These are phyloP conservation scores for Aspergillus sp. DNA, from an alignment of 2,329 filamentous ascomycete genomes.

Conservation along the genomic window DNA sequence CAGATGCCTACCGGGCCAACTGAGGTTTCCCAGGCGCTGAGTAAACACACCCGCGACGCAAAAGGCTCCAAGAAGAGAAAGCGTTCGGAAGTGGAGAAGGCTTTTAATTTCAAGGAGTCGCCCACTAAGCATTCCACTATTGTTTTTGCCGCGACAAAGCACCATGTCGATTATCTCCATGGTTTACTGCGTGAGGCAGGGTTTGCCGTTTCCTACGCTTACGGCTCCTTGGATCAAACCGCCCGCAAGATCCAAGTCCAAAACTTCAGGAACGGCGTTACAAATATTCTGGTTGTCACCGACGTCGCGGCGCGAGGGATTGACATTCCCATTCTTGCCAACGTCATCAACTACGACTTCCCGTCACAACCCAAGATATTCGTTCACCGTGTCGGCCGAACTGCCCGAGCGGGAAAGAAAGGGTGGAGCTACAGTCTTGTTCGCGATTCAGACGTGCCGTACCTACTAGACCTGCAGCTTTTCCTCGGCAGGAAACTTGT, in stretches of 20 bases:
- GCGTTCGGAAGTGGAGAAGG: conserved; percentile 39
- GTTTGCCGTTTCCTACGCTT: conserved; percentile 86
- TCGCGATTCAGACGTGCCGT: conserved; percentile 77
- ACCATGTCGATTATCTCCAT: conserved; percentile 90
- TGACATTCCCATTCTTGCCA: conserved; percentile 89
- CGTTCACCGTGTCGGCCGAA: conserved; percentile 90
- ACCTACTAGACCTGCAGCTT: conserved; percentile 84
- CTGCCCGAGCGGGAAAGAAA: conserved; percentile 80
- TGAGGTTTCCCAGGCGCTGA: conserved; percentile 38
- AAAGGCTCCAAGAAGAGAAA: conserved; percentile 39
- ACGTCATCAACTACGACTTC: conserved; percentile 98
- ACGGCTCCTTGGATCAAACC: conserved; percentile 88
- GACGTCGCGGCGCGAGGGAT: conserved; percentile 96
- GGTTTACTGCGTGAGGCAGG: conserved; percentile 69
- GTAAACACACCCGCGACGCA: conserved; percentile 39
- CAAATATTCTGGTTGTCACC: conserved; percentile 88
- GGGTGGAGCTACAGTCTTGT: conserved; percentile 96
- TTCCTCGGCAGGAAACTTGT: conserved; percentile 82
- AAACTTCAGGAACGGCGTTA: conserved; percentile 72
- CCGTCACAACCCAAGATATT: conserved; percentile 95
- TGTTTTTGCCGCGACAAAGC: conserved; percentile 88
- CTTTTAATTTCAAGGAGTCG: conserved; percentile 52
- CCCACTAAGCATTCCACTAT: conserved; percentile 90
- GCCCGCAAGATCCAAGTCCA: conserved; percentile 88
- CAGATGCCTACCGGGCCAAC: conserved; percentile 69